Evolutionary conservation across 345 rosid genomes (phyloP), one percentile per base, ranked within the genome.

Genomic region (Camelina hispida): DNA sequence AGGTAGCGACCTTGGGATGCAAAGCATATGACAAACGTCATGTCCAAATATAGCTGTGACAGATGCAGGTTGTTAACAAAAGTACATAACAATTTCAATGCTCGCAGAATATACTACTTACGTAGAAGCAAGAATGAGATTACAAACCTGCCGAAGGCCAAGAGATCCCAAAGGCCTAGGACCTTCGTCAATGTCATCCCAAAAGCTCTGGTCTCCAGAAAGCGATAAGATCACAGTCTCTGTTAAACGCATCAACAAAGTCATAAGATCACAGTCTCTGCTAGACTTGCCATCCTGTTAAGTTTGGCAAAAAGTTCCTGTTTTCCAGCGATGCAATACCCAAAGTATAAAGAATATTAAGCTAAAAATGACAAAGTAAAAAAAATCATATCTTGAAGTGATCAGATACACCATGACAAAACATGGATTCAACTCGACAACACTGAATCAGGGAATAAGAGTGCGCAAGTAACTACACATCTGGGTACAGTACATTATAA

Each of bases 121-220:
- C 2, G 37, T 8, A 73, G 6, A 75, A 61, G 75, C 22, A 72
- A 42, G 57, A 78, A 61, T 35, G 69, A 59, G 74, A 67, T 67
- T 25, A 20, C 81, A 15, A 79, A 84, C 99, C 86, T 96, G 97
- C 46, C 85, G 98, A 62, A 93, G 80, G 76, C 98, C 99, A 77
- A 88, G 87, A 81, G 96, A 86, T 71, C 96, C 98, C 75, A 96
- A 78, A 46, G 96, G 88, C 84, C 86, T 86, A 51, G 96, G 98
- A 57, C 99, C 99, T 63, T 91, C 96, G 80, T 91, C 98, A 53
- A 96, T 93, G 69, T 96, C 99, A 80, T 89, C 98, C 99, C 99
- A 96, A 72, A 96, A 96, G 75, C 87, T 93, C 80, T 96, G 97
- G 76, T 96, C 99, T 68, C 87, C 91, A 1, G 95, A 93, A 52